A percentile compares a stretch with the other conserved stretches of the same genome.
phyloP scores from a whole-genome alignment of 192 early-diverging fungal genomes.

The Chytriomyces hyalinus region DNA sequence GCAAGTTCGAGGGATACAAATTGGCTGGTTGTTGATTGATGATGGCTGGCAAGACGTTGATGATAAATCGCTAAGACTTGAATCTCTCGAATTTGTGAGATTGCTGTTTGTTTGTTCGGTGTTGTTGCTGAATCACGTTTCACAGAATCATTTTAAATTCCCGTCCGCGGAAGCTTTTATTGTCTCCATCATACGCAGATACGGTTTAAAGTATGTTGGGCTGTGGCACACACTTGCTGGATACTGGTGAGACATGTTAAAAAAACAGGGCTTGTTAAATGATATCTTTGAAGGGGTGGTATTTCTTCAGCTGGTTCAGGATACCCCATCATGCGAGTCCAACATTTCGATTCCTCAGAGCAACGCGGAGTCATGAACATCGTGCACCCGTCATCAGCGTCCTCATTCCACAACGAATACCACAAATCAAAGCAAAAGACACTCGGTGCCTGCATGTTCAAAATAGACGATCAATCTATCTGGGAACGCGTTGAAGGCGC shows the following conservation, averaged over 20 bases:
- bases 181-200: not conserved
- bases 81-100: constrained; percentile 20
- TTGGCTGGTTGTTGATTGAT: constrained; percentile 26
- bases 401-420: not conserved
- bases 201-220: constrained; percentile 5
- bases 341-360: too few relatives aligned
- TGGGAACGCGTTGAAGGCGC: not conserved
- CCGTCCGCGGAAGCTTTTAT: not conserved
- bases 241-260: constrained; percentile 18
- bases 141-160: constrained; percentile 1
- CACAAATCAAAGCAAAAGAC: not conserved
- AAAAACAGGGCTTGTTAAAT: too few relatives aligned
- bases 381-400: not conserved
- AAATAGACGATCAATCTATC: constrained; percentile 16
- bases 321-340: too few relatives aligned
- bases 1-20: not conserved
- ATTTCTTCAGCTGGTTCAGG: too few relatives aligned
- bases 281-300: too few relatives aligned
- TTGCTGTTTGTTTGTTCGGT: not conserved
- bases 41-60: constrained; percentile 32
- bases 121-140: not conserved
- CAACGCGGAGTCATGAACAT: not conserved
- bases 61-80: not conserved
- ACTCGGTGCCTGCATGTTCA: constrained; percentile 14
- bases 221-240: constrained; percentile 30